Evolutionary conservation across 768 basidiomycete species (phyloP).

Genomic region (Boletus fagicola): DNA sequence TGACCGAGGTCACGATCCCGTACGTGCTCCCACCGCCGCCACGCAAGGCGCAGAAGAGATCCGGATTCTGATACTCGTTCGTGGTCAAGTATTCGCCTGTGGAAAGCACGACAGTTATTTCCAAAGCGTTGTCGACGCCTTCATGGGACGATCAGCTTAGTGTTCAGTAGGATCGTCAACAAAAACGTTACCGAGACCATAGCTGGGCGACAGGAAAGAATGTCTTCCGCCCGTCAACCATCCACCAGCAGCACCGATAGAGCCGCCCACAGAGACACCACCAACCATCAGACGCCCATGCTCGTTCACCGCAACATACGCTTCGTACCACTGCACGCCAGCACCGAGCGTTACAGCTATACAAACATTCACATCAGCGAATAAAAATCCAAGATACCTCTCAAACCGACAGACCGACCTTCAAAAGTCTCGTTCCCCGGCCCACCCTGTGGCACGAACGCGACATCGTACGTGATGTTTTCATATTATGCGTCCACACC

Average conservation of each 20-base stretch:
- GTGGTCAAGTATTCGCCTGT: slow-evolving; percentile 39
- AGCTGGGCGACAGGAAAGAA: slow-evolving; percentile 37
- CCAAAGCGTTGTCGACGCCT: slow-evolving; percentile 49
- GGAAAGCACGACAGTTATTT: slow-evolving; percentile 46
- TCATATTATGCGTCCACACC: slow-evolving; percentile 43
- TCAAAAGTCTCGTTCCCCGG: slow-evolving; percentile 6
- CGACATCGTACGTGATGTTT: slow-evolving; percentile 35
- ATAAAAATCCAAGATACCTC: not conserved
- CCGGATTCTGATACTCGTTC: slow-evolving; percentile 40
- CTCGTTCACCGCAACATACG: slow-evolving; percentile 39
- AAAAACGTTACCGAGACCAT: slow-evolving; percentile 40
- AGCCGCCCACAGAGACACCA: slow-evolving; percentile 38
- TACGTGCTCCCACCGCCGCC: slow-evolving; percentile 51
- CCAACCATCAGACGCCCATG: slow-evolving; percentile 46
- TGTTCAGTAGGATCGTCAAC: not conserved
- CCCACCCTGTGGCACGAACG: slow-evolving; percentile 35
- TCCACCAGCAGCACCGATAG: slow-evolving; percentile 48
- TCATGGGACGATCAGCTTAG: not conserved
- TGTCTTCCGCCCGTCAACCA: slow-evolving; percentile 51
- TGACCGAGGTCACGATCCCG: slow-evolving; percentile 45
- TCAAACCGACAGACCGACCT: not conserved
- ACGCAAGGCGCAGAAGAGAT: slow-evolving; percentile 55
- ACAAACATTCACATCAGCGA: slow-evolving; percentile 12
- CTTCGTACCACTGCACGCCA: slow-evolving; percentile 47
- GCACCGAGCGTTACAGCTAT: slow-evolving; percentile 35